Evolutionary conservation across 2,329 filamentous ascomycete species (phyloP).

Genomic region (Cytospora mali): DNA sequence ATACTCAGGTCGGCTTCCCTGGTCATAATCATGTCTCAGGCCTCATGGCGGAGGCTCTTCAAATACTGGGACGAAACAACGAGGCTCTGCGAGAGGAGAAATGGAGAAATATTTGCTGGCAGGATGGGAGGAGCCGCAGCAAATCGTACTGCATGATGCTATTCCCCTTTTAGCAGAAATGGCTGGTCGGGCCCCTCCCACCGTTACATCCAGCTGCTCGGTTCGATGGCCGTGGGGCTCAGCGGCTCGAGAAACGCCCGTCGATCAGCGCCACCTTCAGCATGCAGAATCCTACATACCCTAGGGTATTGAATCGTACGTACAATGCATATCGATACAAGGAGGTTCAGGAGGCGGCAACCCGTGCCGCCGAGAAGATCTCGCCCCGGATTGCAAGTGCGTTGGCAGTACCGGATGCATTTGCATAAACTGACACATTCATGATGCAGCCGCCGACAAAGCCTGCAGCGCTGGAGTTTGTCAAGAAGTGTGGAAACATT

Average conservation of each 20-base stretch:
- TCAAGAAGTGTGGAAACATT: too few species aligned
- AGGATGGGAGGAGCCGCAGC: conserved; percentile 17
- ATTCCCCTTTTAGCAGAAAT: conserved; percentile 23
- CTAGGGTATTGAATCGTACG: background rate
- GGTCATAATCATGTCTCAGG: background rate
- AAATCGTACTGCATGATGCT: conserved; percentile 25
- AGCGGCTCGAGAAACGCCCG: conserved; percentile 5
- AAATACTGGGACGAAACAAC: background rate
- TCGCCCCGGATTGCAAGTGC: too few species aligned
- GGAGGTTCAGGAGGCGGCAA: too few species aligned
- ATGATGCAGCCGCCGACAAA: too few species aligned
- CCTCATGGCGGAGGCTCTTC: background rate
- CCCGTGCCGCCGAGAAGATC: too few species aligned
- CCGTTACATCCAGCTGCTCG: background rate
- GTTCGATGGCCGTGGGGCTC: conserved; percentile 13
- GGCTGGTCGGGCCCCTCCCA: conserved; percentile 12
- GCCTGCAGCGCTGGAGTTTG: too few species aligned
- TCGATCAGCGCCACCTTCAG: conserved; percentile 4
- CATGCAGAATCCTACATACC: conserved; percentile 1
- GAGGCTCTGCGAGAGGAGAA: conserved; percentile 17
- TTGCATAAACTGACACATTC: too few species aligned
- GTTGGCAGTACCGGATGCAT: too few species aligned
- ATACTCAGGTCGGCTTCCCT: too few species aligned
- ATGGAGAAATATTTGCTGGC: conserved; percentile 3
- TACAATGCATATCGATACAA: background rate